Base-by-base conservation (phyloP, 768 basidiomycete genomes). In the Erythrobasidium yunnanense region DNA sequence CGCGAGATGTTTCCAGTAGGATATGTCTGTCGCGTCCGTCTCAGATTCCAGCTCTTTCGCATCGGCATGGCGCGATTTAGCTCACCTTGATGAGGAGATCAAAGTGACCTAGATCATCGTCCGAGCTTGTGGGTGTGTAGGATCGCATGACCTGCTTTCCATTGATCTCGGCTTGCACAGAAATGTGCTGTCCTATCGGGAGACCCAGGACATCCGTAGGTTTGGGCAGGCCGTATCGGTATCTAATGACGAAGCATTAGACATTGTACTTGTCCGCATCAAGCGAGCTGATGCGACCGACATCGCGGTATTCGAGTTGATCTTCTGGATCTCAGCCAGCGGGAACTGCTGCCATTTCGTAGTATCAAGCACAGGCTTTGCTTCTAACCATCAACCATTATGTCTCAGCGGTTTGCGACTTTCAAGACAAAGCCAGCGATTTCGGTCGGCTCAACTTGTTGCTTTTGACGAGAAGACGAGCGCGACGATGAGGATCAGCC, bases 291-390 rank as follows among this genome's bases (percentile, higher is more conserved):
- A 15, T 17, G 35, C 38, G 13, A 71, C 85, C 66, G 69, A 96
- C 90, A 90, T 81, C 73, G 95, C 93, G 38, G 95, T 99, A 78
- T 99, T 99, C 69, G 87, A 88, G 6, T 92, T 96, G 60, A 97
- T 81, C 71, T 83, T 79, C 51, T 83, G 84, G 77, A 93, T 95
- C 71, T 88, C 81, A 58, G 79, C 77, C 65, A 99, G 83, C 27
- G 87, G 81, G 79, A 88, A 96, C 69, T 85, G 80, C 71, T 86
- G 81, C 87, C 90, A 99, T 65, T 80, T 79, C 69, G 80, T 79
- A 17, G 90, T 82, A 77, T 88, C 81, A 62, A 93, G 80, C 4
- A 83, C 83, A 22, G 86, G 84, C 71, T 84, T 84, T 33, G 83
- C 80, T 73, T 81, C 86, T 87, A 55, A n/a, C n/a, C n/a, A n/a